These are phyloP conservation scores for Penicillium paradoxum DNA, from an alignment of 495 filamentous ascomycete genomes.

Conservation along the genomic window DNA sequence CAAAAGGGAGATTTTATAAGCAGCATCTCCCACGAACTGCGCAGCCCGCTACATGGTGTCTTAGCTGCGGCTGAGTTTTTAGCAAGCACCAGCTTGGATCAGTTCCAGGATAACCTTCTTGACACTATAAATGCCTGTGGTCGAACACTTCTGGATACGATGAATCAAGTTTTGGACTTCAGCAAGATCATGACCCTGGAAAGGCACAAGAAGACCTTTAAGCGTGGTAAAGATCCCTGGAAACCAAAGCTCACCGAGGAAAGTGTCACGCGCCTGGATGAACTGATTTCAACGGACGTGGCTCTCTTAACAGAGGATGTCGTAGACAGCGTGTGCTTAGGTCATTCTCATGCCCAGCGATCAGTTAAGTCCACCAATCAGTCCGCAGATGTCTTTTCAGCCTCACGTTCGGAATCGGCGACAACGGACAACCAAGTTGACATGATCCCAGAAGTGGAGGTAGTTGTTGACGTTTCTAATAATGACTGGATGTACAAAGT, in stretches of 20 bases:
- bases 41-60: constrained; percentile 66
- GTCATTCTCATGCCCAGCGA: constrained; percentile 4
- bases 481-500: constrained; percentile 51
- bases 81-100: not conserved
- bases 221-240: constrained; percentile 5
- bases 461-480: constrained; percentile 49
- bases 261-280: not conserved
- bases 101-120: constrained; percentile 48
- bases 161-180: constrained; percentile 21
- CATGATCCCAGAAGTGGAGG: constrained; percentile 39
- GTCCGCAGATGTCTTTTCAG: not conserved
- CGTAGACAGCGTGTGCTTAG: constrained; percentile 12
- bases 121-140: constrained; percentile 63
- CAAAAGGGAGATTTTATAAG: constrained; percentile 68
- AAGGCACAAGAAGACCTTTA: constrained; percentile 4
- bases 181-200: constrained; percentile 17
- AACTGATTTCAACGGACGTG: constrained; percentile 7
- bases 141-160: constrained; percentile 56
- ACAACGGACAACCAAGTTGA: constrained; percentile 9
- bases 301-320: constrained; percentile 13
- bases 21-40: constrained; percentile 67
- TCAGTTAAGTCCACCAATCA: not conserved
- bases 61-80: constrained; percentile 58
- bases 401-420: not conserved
- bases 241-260: not conserved